Percentiles rank a stretch among this genome's conserved stretches.
These are phyloP conservation scores for Akanthomyces muscarius DNA, from an alignment of 2,329 filamentous ascomycete genomes.

Conservation along the genomic window DNA sequence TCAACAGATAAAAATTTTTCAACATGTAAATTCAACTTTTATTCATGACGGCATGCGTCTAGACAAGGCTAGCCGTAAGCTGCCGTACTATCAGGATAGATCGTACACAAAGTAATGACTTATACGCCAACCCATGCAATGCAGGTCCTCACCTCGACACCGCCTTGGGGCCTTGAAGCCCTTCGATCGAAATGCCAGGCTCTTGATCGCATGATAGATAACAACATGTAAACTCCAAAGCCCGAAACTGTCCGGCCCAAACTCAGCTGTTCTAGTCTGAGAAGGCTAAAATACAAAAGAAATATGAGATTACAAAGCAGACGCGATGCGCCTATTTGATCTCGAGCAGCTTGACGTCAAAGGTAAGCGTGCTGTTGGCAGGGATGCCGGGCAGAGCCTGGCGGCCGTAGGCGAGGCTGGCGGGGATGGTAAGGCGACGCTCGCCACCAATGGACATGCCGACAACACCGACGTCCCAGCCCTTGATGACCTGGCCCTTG, in stretches of 20 bases:
- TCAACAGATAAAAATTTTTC: not conserved
- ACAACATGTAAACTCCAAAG: slow-evolving; percentile 26
- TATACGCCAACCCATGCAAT: slow-evolving; percentile 48
- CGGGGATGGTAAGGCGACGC: slow-evolving; percentile 85
- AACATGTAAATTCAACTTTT: slow-evolving; percentile 14
- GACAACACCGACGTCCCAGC: slow-evolving; percentile 91
- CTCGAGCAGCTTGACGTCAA: slow-evolving; percentile 83
- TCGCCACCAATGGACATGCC: slow-evolving; percentile 94
- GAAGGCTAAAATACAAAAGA: slow-evolving; percentile 21
- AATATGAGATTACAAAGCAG: slow-evolving; percentile 9
- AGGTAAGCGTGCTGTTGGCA: slow-evolving; percentile 82
- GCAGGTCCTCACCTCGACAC: slow-evolving; percentile 46
- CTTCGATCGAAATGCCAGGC: slow-evolving; percentile 38
- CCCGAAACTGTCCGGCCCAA: slow-evolving; percentile 18
- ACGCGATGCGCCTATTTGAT: slow-evolving; percentile 62
- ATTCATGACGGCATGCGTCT: slow-evolving; percentile 7
- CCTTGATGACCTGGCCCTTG: slow-evolving; percentile 94
- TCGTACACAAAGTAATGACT: slow-evolving; percentile 25
- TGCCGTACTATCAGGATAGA: slow-evolving; percentile 20
- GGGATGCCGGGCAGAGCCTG: slow-evolving; percentile 81
- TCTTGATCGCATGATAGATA: slow-evolving; percentile 38
- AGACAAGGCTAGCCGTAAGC: not conserved
- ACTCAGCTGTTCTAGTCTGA: not conserved
- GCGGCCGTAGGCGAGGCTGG: slow-evolving; percentile 84
- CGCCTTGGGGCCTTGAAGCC: not conserved